These are phyloP conservation scores for Cucurbita pepo DNA, from an alignment of 306 rosid genomes.

Conservation along the genomic window DNA sequence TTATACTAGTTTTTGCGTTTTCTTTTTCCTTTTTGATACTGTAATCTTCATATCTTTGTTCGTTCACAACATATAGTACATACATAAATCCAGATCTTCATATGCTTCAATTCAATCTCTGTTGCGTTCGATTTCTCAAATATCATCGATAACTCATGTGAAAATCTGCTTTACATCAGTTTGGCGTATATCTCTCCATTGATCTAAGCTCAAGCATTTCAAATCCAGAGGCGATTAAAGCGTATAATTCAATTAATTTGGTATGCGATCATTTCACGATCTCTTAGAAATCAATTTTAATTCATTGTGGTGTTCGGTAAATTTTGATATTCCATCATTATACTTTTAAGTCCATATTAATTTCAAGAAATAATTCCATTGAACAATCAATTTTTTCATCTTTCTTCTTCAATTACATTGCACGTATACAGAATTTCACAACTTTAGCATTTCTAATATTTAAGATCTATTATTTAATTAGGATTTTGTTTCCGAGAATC, in stretches of 20 bases:
- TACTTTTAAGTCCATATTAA: background rate
- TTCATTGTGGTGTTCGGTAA: background rate
- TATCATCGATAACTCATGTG: background rate
- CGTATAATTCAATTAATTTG: background rate
- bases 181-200: background rate
- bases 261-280: background rate
- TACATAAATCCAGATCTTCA: background rate
- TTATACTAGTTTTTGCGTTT: background rate
- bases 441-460: background rate
- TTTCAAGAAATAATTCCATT: background rate
- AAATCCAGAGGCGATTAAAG: background rate
- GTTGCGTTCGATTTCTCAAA: background rate
- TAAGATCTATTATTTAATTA: background rate
- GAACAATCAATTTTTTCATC: background rate
- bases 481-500: background rate
- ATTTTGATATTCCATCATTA: background rate
- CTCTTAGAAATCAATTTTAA: background rate
- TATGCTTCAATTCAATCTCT: background rate
- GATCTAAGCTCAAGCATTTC: background rate
- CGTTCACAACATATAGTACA: background rate
- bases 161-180: background rate
- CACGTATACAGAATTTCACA: background rate
- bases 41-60: slow-evolving; percentile 2
- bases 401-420: background rate
- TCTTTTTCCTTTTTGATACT: background rate